Conservation (phyloP, 371 early-diverging fungal genomes). For the Cokeromyces recurvatus region DNA sequence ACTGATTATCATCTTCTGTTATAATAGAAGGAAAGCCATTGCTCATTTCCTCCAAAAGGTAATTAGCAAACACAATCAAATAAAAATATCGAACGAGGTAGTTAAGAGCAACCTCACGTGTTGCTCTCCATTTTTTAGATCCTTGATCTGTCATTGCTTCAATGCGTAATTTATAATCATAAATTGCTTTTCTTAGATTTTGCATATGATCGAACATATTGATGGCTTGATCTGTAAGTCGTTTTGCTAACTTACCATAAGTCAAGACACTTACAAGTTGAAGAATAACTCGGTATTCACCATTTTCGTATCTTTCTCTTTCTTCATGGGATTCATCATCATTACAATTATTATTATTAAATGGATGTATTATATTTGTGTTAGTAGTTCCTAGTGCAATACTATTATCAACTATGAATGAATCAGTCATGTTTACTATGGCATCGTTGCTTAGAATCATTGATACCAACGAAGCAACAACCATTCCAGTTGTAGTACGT, state of each 20-base stretch:
- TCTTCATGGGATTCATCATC: slow-evolving; percentile 38
- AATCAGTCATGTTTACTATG: slow-evolving; percentile 25
- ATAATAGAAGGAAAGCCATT: not conserved
- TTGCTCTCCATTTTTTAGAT: slow-evolving; percentile 42
- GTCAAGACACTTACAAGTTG: slow-evolving; percentile 65
- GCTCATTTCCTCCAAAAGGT: slow-evolving; percentile 58
- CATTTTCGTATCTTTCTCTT: slow-evolving; percentile 46
- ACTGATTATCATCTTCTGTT: slow-evolving; percentile 3
- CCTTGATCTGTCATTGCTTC: slow-evolving; percentile 45
- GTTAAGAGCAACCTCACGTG: slow-evolving; percentile 50
- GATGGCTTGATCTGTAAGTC: slow-evolving; percentile 66
- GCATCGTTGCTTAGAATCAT: slow-evolving; percentile 41
- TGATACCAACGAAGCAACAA: slow-evolving; percentile 55
- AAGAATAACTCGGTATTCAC: slow-evolving; percentile 65
- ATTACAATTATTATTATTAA: slow-evolving; percentile 5
- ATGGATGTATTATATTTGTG: too few relatives aligned
- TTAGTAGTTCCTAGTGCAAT: too few relatives aligned
- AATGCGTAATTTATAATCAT: slow-evolving; percentile 58
- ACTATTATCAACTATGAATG: slow-evolving; percentile 19
- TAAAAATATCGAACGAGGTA: slow-evolving; percentile 71
- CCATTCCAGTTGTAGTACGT: slow-evolving; percentile 75
- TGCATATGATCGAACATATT: slow-evolving; percentile 76
- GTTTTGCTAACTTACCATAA: slow-evolving; percentile 65
- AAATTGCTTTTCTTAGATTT: slow-evolving; percentile 67
- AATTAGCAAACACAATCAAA: slow-evolving; percentile 70